phyloP scores from a whole-genome alignment of 1,284 basidiomycete species.

The Papiliotrema flavescens region DNA sequence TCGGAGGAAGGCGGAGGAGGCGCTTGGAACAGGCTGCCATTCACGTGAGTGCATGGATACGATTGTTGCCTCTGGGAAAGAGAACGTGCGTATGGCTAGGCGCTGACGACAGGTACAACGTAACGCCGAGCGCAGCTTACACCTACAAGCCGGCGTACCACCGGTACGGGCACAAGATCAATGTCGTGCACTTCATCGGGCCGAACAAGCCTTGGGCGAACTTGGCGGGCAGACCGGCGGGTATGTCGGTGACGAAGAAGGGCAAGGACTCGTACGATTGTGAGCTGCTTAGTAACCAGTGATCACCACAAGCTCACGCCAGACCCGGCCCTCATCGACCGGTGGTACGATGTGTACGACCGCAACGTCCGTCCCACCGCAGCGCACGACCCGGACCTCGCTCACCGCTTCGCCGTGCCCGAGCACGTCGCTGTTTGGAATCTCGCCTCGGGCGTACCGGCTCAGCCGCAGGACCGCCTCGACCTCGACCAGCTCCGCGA shows the following conservation, averaged over 20 bases:
- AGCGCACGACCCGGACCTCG: constrained; percentile 44
- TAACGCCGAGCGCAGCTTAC: constrained; percentile 94
- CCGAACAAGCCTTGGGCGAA: constrained; percentile 87
- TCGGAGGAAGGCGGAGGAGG: constrained; percentile 58
- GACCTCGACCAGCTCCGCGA: constrained; percentile 67
- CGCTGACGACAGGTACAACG: constrained; percentile 65
- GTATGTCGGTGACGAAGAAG: constrained; percentile 47
- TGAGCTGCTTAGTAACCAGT: constrained; percentile 24
- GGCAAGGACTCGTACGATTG: constrained; percentile 41
- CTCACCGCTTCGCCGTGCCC: constrained; percentile 60
- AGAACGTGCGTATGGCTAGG: background rate
- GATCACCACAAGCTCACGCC: no score
- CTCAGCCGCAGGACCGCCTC: constrained; percentile 47
- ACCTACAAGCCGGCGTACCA: constrained; percentile 96
- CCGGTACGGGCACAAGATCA: constrained; percentile 83
- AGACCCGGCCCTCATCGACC: constrained; percentile 65
- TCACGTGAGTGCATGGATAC: constrained; percentile 54
- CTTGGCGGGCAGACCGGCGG: constrained; percentile 59
- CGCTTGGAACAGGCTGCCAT: constrained; percentile 87
- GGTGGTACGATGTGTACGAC: constrained; percentile 90
- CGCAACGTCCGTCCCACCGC: constrained; percentile 64
- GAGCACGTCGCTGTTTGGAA: constrained; percentile 74
- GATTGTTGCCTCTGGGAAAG: background rate
- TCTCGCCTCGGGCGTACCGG: constrained; percentile 40
- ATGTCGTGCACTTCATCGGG: constrained; percentile 91